Evolutionary conservation across 148 eudicot genomes (phyloP).

Genomic region (Agrostemma githago): DNA sequence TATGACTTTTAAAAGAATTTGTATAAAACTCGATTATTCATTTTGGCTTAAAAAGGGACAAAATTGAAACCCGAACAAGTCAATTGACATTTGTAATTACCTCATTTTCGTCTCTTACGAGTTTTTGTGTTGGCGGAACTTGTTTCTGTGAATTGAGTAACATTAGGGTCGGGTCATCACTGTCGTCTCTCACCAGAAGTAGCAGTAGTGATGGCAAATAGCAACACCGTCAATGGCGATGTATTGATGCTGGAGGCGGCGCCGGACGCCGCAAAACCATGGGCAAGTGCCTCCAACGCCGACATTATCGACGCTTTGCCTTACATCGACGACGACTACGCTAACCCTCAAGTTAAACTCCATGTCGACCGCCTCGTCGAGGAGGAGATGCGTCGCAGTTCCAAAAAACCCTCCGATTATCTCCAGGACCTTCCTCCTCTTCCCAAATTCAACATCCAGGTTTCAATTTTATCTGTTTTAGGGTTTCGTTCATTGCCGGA

Average conservation of each 20-base stretch:
- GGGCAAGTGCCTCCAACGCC: conserved; percentile 47
- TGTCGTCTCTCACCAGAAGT: too few relatives aligned
- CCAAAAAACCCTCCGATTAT: conserved; percentile 74
- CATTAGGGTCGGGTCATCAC: too few relatives aligned
- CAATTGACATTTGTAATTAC: too few relatives aligned
- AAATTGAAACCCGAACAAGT: too few relatives aligned
- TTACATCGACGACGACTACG: conserved; percentile 87
- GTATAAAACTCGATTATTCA: too few relatives aligned
- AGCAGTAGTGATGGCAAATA: conserved; percentile 17
- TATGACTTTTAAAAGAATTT: too few relatives aligned
- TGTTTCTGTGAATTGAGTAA: too few relatives aligned
- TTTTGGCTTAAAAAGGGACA: too few relatives aligned
- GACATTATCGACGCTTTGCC: conserved; percentile 76
- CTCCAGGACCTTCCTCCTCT: conserved; percentile 76
- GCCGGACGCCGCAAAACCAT: conserved; percentile 40
- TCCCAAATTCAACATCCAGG: conserved; percentile 55
- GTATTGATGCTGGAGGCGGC: conserved; percentile 73
- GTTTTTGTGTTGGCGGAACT: too few relatives aligned
- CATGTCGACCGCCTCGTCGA: conserved; percentile 85
- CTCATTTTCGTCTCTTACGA: too few relatives aligned
- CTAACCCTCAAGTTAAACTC: conserved; percentile 53
- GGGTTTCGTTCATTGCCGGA: too few relatives aligned
- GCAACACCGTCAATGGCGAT: conserved; percentile 32
- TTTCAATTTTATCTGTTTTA: background rate
- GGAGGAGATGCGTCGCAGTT: conserved; percentile 80